These are phyloP conservation scores for Tulasnella sp. DNA, from an alignment of 768 basidiomycete species.

Conservation along the genomic window DNA sequence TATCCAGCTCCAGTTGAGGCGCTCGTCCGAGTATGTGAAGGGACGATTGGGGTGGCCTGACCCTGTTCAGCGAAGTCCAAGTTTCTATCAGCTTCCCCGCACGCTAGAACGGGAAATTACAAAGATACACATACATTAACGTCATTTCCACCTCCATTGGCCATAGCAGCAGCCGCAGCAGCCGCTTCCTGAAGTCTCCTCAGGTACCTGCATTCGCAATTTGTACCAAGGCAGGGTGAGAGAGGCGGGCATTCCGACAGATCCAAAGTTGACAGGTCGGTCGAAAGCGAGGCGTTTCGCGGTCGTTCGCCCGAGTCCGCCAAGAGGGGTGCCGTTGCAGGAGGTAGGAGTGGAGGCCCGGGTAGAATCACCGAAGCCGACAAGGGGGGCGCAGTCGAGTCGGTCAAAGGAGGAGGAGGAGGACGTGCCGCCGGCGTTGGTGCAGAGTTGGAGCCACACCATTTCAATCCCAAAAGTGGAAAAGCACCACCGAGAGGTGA, in stretches of 20 bases:
- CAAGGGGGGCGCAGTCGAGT: background rate
- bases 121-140: slow-evolving; percentile 15
- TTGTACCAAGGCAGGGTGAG: background rate
- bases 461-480: slow-evolving; percentile 7
- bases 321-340: background rate
- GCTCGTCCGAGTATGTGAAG: slow-evolving; percentile 26
- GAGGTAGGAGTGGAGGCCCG: background rate
- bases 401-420: background rate
- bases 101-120: background rate
- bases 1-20: slow-evolving; percentile 24
- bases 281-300: slow-evolving; percentile 38
- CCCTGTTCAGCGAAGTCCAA: slow-evolving; percentile 6
- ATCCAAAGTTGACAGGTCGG: slow-evolving; percentile 1
- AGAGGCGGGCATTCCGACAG: background rate
- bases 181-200: slow-evolving; percentile 73
- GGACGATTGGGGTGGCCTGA: slow-evolving; percentile 15
- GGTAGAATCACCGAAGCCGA: slow-evolving; percentile 11
- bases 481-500: background rate
- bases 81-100: background rate
- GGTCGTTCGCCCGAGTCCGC: slow-evolving; percentile 18
- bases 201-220: slow-evolving; percentile 58
- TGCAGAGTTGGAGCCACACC: background rate
- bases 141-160: slow-evolving; percentile 42
- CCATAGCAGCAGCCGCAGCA: slow-evolving; percentile 60
- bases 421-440: background rate